Evolutionary conservation across 2,329 filamentous ascomycete genomes (phyloP), one percentile per base, ranked within the genome.

Genomic region (Pochonia chlamydosporia): DNA sequence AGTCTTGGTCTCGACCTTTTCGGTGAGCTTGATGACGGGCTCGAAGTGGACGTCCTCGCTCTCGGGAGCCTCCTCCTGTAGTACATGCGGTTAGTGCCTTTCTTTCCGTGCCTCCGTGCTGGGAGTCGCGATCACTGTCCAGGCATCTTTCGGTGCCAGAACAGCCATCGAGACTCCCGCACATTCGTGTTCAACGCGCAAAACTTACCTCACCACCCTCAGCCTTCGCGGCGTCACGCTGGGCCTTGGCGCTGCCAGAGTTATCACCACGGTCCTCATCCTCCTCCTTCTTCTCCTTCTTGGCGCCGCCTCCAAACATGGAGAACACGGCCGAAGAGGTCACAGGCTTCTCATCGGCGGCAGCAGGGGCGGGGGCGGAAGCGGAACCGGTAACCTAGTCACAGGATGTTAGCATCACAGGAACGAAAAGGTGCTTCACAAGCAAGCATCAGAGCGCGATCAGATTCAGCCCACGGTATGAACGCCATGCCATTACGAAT

Each of bases 231-330:
- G 75, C 78, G 46, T 81, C 78, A 54, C 78, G 77, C 69, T 89
- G 82, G 49, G 85, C 86, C 77, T 93, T 93, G 63, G 88, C 86
- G 67, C 87, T 90, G 61, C 91, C 91, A 56, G 89, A 95, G 66
- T 84, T 88, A 67, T 96, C 91, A 56, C 90, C 85, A 55, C 83
- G 85, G 58, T 87, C 89, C 63, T 88, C 87, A 26, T 87, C 54
- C 4, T 61, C 75, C 50, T 88, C 85, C 79, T 93, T 95, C 79
- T 89, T 91, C 75, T 93, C 89, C 78, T 96, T 97, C 82, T 95
- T 95, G 51, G 88, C 88, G 53, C 93, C 93, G 54, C 93, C 93
- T 59, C 93, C 93, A 65, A 99, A 99, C 93, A 99, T 97, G 70
- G 89, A 92, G 77, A 97, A 97, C 55, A 97, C 88, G 58, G 80